A percentile compares a stretch with the other conserved stretches of the same genome.
Evolutionary conservation across 169 alveolate species (phyloP).

Genomic region (Fabrea salina): DNA sequence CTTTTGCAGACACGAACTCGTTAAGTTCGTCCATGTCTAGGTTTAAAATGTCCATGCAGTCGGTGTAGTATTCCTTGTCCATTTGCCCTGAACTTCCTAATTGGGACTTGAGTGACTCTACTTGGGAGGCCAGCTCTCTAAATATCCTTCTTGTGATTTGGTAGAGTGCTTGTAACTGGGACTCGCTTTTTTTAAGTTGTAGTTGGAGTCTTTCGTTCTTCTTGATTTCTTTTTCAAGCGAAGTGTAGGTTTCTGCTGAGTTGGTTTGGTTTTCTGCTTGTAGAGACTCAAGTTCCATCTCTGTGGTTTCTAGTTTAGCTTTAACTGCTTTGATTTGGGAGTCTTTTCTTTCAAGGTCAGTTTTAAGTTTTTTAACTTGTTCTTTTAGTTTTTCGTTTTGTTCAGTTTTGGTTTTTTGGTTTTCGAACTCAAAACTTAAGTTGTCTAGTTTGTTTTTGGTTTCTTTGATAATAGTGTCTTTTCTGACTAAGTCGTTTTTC

Average conservation of each 20-base stretch:
- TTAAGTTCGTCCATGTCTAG: background rate
- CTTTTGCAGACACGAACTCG: background rate
- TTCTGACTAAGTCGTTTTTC: conserved; percentile 13
- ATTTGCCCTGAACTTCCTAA: background rate
- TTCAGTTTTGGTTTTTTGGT: background rate
- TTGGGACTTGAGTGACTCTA: background rate
- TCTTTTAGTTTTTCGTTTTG: conserved; percentile 15
- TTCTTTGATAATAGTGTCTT: background rate
- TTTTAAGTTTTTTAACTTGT: conserved; percentile 8
- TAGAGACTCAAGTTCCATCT: conserved; percentile 1
- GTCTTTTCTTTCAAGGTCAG: conserved; percentile 16
- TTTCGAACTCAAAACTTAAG: background rate
- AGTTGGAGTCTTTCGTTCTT: background rate
- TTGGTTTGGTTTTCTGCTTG: background rate
- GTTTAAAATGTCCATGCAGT: conserved; percentile 21
- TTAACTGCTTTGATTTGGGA: background rate
- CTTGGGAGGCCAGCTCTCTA: background rate
- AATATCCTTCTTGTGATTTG: conserved; percentile 3
- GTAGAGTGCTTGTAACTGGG: conserved; percentile 19
- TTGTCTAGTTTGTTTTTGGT: background rate
- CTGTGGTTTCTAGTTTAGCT: conserved; percentile 20
- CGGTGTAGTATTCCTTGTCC: background rate
- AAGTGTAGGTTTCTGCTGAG: conserved; percentile 5
- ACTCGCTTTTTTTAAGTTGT: conserved; percentile 3
- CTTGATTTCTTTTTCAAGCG: conserved; percentile 23